Conservation (phyloP, 306 rosid genomes). For the Malus domestica region DNA sequence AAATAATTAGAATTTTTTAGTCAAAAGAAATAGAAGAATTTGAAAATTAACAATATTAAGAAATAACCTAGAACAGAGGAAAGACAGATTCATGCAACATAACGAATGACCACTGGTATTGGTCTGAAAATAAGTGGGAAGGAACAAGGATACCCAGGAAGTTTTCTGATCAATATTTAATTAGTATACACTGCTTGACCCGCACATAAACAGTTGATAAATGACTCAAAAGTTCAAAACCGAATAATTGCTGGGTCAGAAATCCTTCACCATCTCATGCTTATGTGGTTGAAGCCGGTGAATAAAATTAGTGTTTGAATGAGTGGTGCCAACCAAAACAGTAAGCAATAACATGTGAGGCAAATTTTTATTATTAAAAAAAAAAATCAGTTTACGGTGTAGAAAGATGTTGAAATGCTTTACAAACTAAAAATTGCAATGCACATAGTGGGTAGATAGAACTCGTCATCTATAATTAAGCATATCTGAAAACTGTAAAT, state of each 20-base stretch:
- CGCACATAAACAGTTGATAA: not conserved
- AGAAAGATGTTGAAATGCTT: not conserved
- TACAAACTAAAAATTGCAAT: not conserved
- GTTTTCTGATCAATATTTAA: not conserved
- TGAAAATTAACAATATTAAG: not conserved
- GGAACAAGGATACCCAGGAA: not conserved
- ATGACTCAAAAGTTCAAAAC: not conserved
- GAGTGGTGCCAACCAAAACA: not conserved
- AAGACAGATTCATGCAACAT: not conserved
- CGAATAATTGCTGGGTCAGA: not conserved
- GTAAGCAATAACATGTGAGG: not conserved
- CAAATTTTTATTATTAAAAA: not conserved
- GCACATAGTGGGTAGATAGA: not conserved
- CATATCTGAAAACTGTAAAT: not conserved
- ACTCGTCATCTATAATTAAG: slow-evolving; percentile 4
- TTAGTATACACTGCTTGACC: not conserved
- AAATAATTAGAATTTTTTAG: slow-evolving; percentile 19
- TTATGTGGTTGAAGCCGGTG: not conserved
- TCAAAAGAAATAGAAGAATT: not conserved
- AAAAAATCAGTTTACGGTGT: not conserved
- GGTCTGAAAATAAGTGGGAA: not conserved
- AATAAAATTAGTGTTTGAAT: not conserved
- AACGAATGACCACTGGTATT: not conserved
- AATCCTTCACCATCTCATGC: not conserved
- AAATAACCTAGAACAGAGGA: not conserved